These are phyloP conservation scores for Epichloe brachyelytri DNA, from an alignment of 2,329 filamentous ascomycete species.

Conservation along the genomic window DNA sequence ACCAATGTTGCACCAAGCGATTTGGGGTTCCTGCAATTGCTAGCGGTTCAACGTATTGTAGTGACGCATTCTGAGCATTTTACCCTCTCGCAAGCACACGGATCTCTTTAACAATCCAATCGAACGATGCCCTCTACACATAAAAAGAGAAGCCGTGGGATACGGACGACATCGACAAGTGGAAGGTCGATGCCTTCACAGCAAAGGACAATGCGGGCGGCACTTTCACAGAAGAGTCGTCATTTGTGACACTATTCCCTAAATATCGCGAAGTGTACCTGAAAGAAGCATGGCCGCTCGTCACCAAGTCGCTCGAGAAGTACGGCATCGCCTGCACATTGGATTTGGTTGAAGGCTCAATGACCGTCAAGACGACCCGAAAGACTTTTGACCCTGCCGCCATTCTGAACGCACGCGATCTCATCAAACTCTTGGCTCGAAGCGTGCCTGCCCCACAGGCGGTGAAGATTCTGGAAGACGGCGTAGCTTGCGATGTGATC, in stretches of 20 bases:
- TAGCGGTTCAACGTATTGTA: neutral
- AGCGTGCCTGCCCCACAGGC: constrained; percentile 90
- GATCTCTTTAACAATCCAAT: neutral
- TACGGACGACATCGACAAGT: constrained; percentile 94
- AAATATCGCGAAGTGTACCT: constrained; percentile 95
- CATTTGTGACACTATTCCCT: constrained; percentile 77
- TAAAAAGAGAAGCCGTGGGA: constrained; percentile 88
- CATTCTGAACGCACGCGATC: constrained; percentile 84
- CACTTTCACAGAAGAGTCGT: constrained; percentile 84
- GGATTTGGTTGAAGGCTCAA: constrained; percentile 88
- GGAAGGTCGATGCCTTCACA: constrained; percentile 82
- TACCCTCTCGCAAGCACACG: no score
- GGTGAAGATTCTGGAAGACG: constrained; percentile 87
- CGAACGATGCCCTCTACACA: constrained; percentile 69
- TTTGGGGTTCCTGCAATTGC: neutral
- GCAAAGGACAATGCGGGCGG: constrained; percentile 75
- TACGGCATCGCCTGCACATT: constrained; percentile 80
- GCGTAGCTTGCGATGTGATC: constrained; percentile 84
- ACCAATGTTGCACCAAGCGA: neutral
- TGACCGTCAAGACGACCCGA: constrained; percentile 90
- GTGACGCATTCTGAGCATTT: neutral
- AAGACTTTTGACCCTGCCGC: constrained; percentile 86
- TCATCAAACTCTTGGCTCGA: constrained; percentile 84
- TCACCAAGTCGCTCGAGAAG: constrained; percentile 80
- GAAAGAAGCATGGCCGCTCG: constrained; percentile 81